These are phyloP conservation scores for Diaporthe destruens DNA, from an alignment of 2,329 filamentous ascomycete genomes.

Conservation along the genomic window DNA sequence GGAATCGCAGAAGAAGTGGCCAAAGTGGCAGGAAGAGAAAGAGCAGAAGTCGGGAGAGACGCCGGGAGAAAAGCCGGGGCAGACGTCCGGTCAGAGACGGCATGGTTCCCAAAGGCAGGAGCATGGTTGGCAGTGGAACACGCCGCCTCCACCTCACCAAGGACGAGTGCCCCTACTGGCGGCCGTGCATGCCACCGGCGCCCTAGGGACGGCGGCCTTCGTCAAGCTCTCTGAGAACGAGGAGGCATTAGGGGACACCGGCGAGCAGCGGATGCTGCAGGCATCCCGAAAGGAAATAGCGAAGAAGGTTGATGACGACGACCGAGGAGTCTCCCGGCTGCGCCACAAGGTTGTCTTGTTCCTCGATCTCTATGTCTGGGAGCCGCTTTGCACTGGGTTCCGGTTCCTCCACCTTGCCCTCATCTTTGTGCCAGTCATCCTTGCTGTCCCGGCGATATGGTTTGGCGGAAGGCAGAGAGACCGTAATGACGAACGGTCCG, in stretches of 20 bases:
- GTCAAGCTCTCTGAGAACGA: conserved; percentile 70
- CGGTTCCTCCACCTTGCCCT: conserved; percentile 88
- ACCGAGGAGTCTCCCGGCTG: conserved; percentile 69
- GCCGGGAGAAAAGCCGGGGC: neutral
- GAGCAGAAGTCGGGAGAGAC: neutral
- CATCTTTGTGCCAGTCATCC: conserved; percentile 92
- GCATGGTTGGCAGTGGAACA: conserved; percentile 45
- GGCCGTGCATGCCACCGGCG: conserved; percentile 54
- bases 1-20: conserved; percentile 39
- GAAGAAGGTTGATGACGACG: conserved; percentile 74
- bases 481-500: conserved; percentile 80
- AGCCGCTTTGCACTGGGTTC: conserved; percentile 87
- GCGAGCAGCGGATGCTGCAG: conserved; percentile 88
- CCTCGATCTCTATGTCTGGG: conserved; percentile 80
- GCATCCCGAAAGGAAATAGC: conserved; percentile 82
- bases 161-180: conserved; percentile 50
- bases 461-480: conserved; percentile 74
- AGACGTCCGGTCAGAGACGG: neutral
- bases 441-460: conserved; percentile 84
- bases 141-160: conserved; percentile 35
- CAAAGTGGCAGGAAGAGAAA: conserved; percentile 10
- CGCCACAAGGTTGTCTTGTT: conserved; percentile 73
- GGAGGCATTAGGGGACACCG: conserved; percentile 71
- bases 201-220: conserved; percentile 68
- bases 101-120: conserved; percentile 40